phyloP scores from a whole-genome alignment of 139 green algal genomes.

The Micromonas pusilla region DNA sequence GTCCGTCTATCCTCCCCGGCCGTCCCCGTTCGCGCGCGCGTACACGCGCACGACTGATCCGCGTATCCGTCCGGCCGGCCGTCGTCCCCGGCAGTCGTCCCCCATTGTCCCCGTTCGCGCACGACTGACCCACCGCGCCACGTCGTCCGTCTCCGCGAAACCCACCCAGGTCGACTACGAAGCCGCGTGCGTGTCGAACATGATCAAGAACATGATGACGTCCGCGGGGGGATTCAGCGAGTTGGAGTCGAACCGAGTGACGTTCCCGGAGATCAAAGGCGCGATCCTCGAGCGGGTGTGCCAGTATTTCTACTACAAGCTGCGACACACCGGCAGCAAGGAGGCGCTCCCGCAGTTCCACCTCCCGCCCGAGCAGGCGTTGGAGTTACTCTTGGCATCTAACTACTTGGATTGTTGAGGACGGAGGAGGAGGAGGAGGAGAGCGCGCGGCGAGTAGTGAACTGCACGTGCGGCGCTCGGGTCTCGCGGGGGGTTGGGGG shows the following conservation, averaged over 20 bases:
- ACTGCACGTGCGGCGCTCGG: too few species aligned
- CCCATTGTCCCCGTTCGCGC: not conserved
- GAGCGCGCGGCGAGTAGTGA: not conserved
- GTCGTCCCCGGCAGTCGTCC: not conserved
- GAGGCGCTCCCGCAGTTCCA: conserved; percentile 90
- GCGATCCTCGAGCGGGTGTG: conserved; percentile 89
- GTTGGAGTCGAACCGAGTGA: conserved; percentile 75
- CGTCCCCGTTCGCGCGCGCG: too few species aligned
- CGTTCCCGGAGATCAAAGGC: conserved; percentile 84
- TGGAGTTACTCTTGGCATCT: conserved; percentile 92
- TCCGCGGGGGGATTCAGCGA: conserved; percentile 89
- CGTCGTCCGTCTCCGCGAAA: not conserved
- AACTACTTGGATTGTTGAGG: conserved; percentile 79
- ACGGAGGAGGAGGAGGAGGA: not conserved
- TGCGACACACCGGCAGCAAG: conserved; percentile 66
- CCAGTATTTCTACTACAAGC: conserved; percentile 99
- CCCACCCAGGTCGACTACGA: conserved; percentile 66
- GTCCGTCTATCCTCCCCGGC: too few species aligned
- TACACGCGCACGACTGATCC: too few species aligned
- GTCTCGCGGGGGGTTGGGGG: too few species aligned
- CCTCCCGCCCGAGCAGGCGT: conserved; percentile 76
- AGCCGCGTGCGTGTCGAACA: conserved; percentile 91
- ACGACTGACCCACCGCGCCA: not conserved
- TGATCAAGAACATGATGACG: conserved; percentile 94
- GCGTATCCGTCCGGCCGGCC: too few species aligned